A percentile compares a stretch with the other conserved stretches of the same genome.
Conservation (phyloP, 1,284 basidiomycete species). For the Cryptococcus sp. region DNA sequence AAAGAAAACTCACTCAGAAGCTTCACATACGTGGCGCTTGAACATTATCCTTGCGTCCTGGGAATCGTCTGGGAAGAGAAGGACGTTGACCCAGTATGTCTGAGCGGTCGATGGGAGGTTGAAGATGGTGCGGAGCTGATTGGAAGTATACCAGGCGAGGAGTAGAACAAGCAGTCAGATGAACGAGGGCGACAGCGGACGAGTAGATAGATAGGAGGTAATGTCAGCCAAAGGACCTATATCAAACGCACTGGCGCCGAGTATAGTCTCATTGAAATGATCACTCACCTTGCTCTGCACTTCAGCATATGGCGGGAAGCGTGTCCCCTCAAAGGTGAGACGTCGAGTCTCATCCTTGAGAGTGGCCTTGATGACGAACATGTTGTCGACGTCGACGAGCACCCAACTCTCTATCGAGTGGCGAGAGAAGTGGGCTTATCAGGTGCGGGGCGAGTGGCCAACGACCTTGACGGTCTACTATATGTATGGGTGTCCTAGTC, state of each 20-base stretch:
- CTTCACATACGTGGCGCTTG: conserved; percentile 53
- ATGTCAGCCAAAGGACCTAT: too few relatives aligned
- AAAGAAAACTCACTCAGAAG: conserved; percentile 43
- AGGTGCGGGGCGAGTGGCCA: too few relatives aligned
- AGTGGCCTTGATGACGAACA: conserved; percentile 52
- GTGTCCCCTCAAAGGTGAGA: conserved; percentile 41
- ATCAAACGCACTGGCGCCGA: too few relatives aligned
- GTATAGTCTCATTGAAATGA: too few relatives aligned
- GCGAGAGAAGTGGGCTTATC: background rate
- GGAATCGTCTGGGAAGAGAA: conserved; percentile 49
- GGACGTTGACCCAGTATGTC: conserved; percentile 49
- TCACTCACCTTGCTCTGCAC: conserved; percentile 49
- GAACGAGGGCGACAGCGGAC: background rate
- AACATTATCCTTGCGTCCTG: conserved; percentile 50
- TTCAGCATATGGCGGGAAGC: conserved; percentile 46
- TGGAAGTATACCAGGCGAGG: background rate
- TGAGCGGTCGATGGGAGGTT: conserved; percentile 48
- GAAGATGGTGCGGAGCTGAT: conserved; percentile 48
- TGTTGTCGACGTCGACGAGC: conserved; percentile 4
- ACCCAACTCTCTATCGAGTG: background rate
- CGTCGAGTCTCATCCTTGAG: conserved; percentile 52
- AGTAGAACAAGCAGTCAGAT: background rate
- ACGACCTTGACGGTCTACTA: too few relatives aligned
- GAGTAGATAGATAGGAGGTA: background rate
- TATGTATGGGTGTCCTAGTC: too few relatives aligned